Conservation (phyloP, 2,329 filamentous ascomycete species). For the Colletotrichum tropicicola region DNA sequence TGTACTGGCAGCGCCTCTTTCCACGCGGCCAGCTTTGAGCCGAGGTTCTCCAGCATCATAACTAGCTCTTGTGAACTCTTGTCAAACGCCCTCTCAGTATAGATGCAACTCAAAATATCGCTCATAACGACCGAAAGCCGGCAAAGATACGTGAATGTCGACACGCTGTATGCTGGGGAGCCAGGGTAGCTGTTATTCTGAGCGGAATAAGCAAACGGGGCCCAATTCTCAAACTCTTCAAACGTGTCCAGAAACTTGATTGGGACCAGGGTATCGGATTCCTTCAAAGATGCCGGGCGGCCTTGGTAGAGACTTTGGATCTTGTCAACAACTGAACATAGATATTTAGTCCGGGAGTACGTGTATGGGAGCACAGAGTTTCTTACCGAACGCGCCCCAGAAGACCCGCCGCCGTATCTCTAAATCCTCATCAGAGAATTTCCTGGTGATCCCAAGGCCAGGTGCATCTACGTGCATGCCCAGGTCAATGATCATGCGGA, state of each 20-base stretch:
- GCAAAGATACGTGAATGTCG: slow-evolving; percentile 51
- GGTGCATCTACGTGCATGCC: slow-evolving; percentile 57
- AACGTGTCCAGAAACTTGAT: slow-evolving; percentile 57
- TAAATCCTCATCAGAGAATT: slow-evolving; percentile 53
- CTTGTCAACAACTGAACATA: slow-evolving; percentile 52
- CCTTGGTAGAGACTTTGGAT: slow-evolving; percentile 65
- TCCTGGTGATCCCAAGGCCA: slow-evolving; percentile 38
- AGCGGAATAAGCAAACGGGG: slow-evolving; percentile 51
- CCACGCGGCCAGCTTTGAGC: slow-evolving; percentile 53
- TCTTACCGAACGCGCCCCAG: slow-evolving; percentile 52
- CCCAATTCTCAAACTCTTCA: slow-evolving; percentile 62
- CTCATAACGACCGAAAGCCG: slow-evolving; percentile 57
- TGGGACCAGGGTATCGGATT: slow-evolving; percentile 55
- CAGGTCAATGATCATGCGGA: slow-evolving; percentile 64
- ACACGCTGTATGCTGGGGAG: slow-evolving; percentile 50
- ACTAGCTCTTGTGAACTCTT: slow-evolving; percentile 44
- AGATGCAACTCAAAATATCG: slow-evolving; percentile 53
- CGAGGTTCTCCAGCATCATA: slow-evolving; percentile 44
- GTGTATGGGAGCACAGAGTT: slow-evolving; percentile 25
- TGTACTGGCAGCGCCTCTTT: slow-evolving; percentile 49
- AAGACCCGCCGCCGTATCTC: slow-evolving; percentile 54
- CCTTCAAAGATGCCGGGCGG: slow-evolving; percentile 55
- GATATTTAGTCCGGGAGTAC: not conserved
- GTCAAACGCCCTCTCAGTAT: slow-evolving; percentile 50
- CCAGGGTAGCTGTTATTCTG: slow-evolving; percentile 39